Evolutionary conservation across 306 rosid species (phyloP).

Genomic region (Citrullus mucosospermus): DNA sequence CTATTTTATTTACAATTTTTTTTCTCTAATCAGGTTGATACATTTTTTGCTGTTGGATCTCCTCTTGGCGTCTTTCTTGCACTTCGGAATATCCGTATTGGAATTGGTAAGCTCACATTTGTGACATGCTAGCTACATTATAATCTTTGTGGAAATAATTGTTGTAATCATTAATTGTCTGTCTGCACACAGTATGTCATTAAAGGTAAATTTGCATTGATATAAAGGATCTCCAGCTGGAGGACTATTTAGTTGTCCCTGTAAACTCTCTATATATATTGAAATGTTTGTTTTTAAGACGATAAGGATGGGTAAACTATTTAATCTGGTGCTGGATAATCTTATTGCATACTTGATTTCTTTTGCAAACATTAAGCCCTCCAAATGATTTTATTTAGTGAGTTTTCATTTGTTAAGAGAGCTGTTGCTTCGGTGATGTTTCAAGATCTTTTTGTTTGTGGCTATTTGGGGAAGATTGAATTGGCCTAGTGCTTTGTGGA

Average conservation of each 20-base stretch:
- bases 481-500: not conserved
- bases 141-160: not conserved
- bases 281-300: not conserved
- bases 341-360: not conserved
- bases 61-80: slow-evolving; percentile 98
- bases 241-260: not conserved
- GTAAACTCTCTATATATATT: not conserved
- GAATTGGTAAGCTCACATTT: slow-evolving; percentile 45
- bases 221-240: not conserved
- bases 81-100: slow-evolving; percentile 81
- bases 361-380: not conserved
- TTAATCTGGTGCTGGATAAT: not conserved
- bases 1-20: slow-evolving; percentile 5
- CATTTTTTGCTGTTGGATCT: slow-evolving; percentile 97
- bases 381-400: not conserved
- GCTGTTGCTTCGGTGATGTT: not conserved
- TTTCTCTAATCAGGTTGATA: slow-evolving; percentile 57
- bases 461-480: not conserved
- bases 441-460: not conserved
- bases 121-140: slow-evolving; percentile 4
- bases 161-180: not conserved
- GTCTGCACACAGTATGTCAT: not conserved
- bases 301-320: not conserved
- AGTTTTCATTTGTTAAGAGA: not conserved
- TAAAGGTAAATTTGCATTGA: not conserved